Base-by-base conservation (phyloP, 139 green algal genomes). In the Chlamydomonas urium region DNA sequence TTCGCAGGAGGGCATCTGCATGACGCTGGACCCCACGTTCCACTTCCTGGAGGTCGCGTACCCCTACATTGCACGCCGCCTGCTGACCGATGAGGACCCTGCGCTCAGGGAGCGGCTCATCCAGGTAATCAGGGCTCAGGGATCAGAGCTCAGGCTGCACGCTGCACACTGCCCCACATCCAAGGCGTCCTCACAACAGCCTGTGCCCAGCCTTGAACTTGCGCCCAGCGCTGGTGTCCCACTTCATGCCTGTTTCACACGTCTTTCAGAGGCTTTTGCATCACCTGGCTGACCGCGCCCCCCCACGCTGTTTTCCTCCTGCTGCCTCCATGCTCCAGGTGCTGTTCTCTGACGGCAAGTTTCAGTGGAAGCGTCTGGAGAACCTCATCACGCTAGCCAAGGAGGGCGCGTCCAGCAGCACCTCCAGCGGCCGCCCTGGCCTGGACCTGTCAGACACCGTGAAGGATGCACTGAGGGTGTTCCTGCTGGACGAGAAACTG, bases 31-130 rank as follows among this genome's bases (percentile, higher is more conserved):
- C 59, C 94, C 92, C 24, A 73, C 90, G 36, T 99, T 99, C 85
- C 94, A 97, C 79, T 99, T 99, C 78, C 83, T 99, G 75, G 93
- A 97, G 80, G 91, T 94, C 29, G 87, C 89, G 19, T 94, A 95
- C 81, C 90, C 90, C 24, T 98, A 98, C 73, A 81, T 98, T 2
- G 93, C 93, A 3, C 79, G 90, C 33, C 79, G 94, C 1, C 81
- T 99, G 76, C 84, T 99, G 8, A 99, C 95, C 0, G 95, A 98
- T 58, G 87, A 96, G 60, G 93, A 99, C 84, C 94, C 94, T 0
- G 84, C 88, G 1, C 90, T 99, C 48, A 74, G 95, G 6, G 87
- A 93, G n/a, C 83, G 95, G 26, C 90, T 99, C 2, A 85, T 98
- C 62, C 88, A 97, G 85, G 90, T 94, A 60, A 1, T 72, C 24